Percentiles rank a stretch among this genome's conserved stretches.
phyloP scores from a whole-genome alignment of 805 yeast genomes.

The Yamadazyma sp. region DNA sequence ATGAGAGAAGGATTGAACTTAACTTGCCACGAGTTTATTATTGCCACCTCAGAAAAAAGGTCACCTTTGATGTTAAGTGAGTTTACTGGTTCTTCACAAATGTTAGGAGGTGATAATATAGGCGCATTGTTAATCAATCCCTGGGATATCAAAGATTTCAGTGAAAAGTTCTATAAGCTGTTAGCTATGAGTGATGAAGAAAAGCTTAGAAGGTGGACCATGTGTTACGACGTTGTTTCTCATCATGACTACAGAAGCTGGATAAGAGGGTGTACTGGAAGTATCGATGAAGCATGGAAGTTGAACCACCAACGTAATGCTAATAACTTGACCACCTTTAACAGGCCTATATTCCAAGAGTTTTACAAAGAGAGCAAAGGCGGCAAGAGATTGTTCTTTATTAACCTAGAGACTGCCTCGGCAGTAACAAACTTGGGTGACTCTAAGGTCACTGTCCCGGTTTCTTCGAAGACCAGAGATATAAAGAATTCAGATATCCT shows the following conservation, averaged over 20 bases:
- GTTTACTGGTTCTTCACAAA: constrained; percentile 90
- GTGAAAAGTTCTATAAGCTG: constrained; percentile 63
- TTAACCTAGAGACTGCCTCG: constrained; percentile 26
- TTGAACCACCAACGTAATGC: constrained; percentile 28
- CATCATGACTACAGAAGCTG: constrained; percentile 73
- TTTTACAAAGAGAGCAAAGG: constrained; percentile 25
- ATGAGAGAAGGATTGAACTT: constrained; percentile 96
- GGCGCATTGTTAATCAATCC: constrained; percentile 86
- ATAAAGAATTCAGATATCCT: constrained; percentile 31
- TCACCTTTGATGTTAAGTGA: constrained; percentile 88
- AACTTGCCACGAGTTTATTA: constrained; percentile 91
- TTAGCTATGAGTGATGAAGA: constrained; percentile 65
- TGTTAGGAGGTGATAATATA: constrained; percentile 50
- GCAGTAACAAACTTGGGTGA: constrained; percentile 17
- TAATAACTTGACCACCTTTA: constrained; percentile 30
- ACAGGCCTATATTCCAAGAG: constrained; percentile 30
- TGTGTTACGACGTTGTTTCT: constrained; percentile 55
- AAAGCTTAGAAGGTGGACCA: constrained; percentile 59
- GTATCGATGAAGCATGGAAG: constrained; percentile 48
- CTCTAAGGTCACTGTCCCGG: constrained; percentile 2
- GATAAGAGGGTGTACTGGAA: constrained; percentile 58
- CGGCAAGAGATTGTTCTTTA: constrained; percentile 40
- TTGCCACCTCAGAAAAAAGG: constrained; percentile 65
- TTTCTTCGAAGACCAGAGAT: constrained; percentile 11
- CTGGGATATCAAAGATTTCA: constrained; percentile 74